phyloP scores from a whole-genome alignment of 1,139 yeast genomes.

The Pichia cactophila region DNA sequence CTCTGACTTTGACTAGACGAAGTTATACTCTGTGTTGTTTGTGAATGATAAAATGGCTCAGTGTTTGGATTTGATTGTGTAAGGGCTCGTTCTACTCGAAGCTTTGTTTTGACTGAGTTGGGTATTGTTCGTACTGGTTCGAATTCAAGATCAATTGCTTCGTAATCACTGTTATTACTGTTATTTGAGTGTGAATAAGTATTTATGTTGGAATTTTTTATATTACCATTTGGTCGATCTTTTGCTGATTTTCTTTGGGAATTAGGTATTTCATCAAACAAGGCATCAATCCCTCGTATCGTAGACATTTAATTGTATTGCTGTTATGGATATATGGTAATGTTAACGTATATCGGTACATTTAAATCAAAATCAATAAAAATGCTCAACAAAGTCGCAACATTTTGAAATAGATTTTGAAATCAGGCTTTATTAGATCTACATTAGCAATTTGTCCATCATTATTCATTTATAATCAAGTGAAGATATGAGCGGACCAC shows the following conservation, averaged over 20 bases:
- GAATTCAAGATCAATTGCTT: constrained; percentile 4
- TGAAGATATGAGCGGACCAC: constrained; percentile 24
- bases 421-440: background rate
- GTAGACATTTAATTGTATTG: background rate
- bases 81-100: constrained; percentile 5
- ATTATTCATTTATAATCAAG: too few species aligned
- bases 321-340: background rate
- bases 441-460: too few species aligned
- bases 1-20: background rate
- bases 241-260: background rate
- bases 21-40: background rate
- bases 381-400: background rate
- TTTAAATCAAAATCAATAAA: too few species aligned
- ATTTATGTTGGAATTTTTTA: background rate
- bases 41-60: background rate
- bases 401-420: background rate
- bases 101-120: background rate
- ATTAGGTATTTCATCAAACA: background rate
- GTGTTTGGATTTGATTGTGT: background rate
- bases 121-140: background rate
- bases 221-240: background rate
- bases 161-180: background rate
- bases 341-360: too few species aligned
- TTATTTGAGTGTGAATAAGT: background rate
- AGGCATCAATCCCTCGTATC: background rate